These are phyloP conservation scores for Arachis stenosperma DNA, from an alignment of 306 rosid species.

Conservation along the genomic window DNA sequence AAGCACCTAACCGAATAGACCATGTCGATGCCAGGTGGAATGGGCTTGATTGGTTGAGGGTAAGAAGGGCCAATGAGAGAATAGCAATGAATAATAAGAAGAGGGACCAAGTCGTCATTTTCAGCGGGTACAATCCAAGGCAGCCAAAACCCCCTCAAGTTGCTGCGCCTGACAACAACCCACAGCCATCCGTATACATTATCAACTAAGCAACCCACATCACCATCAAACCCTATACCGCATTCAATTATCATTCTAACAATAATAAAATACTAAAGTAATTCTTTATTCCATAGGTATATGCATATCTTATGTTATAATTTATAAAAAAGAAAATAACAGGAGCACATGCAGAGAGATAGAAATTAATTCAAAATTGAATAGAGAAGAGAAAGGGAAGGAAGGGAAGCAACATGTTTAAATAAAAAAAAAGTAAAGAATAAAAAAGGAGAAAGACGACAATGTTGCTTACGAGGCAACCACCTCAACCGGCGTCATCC, in stretches of 20 bases:
- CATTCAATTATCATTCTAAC: too few relatives aligned
- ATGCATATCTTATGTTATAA: too few relatives aligned
- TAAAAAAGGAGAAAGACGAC: slow-evolving; percentile 1
- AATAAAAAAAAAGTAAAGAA: neutral
- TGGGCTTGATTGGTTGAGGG: neutral
- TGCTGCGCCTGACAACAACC: slow-evolving; percentile 31
- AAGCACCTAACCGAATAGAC: neutral
- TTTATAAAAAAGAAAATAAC: neutral
- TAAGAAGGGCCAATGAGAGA: neutral
- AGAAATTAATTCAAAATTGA: too few relatives aligned
- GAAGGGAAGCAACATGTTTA: neutral
- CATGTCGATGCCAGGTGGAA: neutral
- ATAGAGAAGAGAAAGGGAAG: too few relatives aligned
- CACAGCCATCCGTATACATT: slow-evolving; percentile 6
- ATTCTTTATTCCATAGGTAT: too few relatives aligned
- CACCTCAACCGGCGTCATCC: slow-evolving; percentile 38
- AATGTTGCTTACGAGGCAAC: slow-evolving; percentile 46
- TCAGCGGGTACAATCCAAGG: neutral
- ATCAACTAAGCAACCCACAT: slow-evolving; percentile 9
- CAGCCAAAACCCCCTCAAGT: slow-evolving; percentile 28
- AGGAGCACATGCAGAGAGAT: neutral
- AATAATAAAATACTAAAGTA: too few relatives aligned
- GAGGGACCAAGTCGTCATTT: neutral
- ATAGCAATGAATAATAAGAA: neutral
- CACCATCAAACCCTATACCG: too few relatives aligned